Base-by-base conservation (phyloP, 2,329 filamentous ascomycete genomes). In the Waltergamsia citrina region DNA sequence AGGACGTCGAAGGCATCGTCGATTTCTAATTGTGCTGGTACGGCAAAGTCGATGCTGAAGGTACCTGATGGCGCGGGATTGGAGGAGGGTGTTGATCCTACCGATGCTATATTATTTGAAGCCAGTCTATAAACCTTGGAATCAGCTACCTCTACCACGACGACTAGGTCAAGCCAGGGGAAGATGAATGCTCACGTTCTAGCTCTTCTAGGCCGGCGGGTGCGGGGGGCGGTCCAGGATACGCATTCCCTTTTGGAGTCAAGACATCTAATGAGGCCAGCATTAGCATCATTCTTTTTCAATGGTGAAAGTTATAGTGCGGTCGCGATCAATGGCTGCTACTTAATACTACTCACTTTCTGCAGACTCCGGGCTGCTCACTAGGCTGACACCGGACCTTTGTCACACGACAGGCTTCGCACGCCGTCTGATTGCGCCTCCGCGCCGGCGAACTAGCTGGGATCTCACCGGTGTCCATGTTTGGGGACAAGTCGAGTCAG, bases 361-460 rank as follows among this genome's bases (percentile, higher is more conserved):
- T 63, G 45, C 71, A 75, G 20, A 69, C 65, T 9, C 60, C 61
- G 4, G 59, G 51, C 43, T 66, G 62, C 18, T 57, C 55, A 38
- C 65, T 65, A 5, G 63, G 52, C 39, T 63, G 62, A 41, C 71
- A 75, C 37, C 65, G 70, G 16, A 71, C 57, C 53, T 74, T 75
- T 37, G 68, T 65, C 9, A 53, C 57, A 35, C 71, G 56, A 41
- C 71, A 74, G 3, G 67, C 65, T 48, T 74, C 70, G 36, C 70
- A 74, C 15, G 70, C 58, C n/a, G 29, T 38, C 37, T 36, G 34
- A 12, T 29, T 31, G 22, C 34, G 29, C 24, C 34, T 24, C 12
- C 29, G 16, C 12, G 27, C 11, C 20, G 32, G 9, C 14, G 25
- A 25, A 11, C 17, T 16, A n/a, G 3, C 14, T 8, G 26, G 3